These are phyloP conservation scores for Dunaliella primolecta DNA, from an alignment of 139 green algal genomes.

Conservation along the genomic window DNA sequence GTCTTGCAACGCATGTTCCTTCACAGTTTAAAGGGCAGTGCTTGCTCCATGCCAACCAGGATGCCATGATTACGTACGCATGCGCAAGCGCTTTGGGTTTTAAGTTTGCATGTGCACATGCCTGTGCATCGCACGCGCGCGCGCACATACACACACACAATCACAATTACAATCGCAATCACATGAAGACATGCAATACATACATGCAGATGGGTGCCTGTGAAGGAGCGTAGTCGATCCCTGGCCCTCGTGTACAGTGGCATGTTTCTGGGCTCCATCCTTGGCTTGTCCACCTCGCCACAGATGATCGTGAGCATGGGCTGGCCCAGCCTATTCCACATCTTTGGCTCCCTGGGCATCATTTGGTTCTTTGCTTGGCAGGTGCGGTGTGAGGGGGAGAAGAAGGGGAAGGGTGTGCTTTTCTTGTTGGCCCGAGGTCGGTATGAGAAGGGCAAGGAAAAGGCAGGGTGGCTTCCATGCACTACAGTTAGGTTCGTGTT, in stretches of 20 bases:
- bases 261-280: slow-evolving; percentile 92
- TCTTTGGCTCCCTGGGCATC: slow-evolving; percentile 83
- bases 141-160: background rate
- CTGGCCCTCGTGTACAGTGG: slow-evolving; percentile 93
- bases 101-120: no score
- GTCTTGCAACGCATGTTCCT: no score
- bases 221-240: slow-evolving; percentile 79
- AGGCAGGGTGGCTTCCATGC: no score
- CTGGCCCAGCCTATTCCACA: slow-evolving; percentile 94
- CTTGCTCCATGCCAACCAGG: no score
- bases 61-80: no score
- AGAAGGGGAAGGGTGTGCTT: background rate
- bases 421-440: background rate
- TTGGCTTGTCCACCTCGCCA: slow-evolving; percentile 60
- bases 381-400: background rate
- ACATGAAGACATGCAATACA: no score
- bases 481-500: no score
- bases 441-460: background rate
- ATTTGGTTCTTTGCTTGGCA: slow-evolving; percentile 50
- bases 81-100: background rate
- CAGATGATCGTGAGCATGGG: slow-evolving; percentile 72
- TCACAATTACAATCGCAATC: no score
- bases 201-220: slow-evolving; percentile 77
- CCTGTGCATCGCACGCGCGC: no score
- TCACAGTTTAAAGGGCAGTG: no score